Percentiles rank a stretch among this genome's conserved stretches.
Evolutionary conservation across 768 basidiomycete genomes (phyloP).

Genomic region (Collybiopsis confluens): DNA sequence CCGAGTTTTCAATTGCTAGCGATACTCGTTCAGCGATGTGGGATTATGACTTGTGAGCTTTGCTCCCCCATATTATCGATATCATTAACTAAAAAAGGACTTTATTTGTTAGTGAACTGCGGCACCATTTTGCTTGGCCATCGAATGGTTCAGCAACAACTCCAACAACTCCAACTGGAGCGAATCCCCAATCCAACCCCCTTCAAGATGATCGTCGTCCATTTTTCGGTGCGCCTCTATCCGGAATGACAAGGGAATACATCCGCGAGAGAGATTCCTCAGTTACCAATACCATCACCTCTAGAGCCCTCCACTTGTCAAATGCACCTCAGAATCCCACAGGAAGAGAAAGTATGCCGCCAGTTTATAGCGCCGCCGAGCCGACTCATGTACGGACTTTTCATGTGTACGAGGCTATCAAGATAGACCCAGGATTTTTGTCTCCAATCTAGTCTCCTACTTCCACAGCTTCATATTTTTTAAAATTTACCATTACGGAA

Average conservation of each 20-base stretch:
- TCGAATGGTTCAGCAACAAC: neutral
- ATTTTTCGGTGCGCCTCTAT: neutral
- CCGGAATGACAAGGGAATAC: neutral
- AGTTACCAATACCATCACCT: neutral
- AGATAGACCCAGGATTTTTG: constrained; percentile 13
- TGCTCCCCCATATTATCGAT: neutral
- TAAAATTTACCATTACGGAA: too few species aligned
- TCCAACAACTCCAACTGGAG: too few species aligned
- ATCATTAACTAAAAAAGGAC: neutral
- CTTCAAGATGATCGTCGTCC: too few species aligned
- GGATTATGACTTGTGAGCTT: constrained; percentile 15
- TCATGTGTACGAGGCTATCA: constrained; percentile 22
- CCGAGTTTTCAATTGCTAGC: constrained; percentile 11
- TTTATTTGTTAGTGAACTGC: constrained; percentile 6
- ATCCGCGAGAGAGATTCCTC: neutral
- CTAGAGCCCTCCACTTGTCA: neutral
- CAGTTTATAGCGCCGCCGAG: constrained; percentile 19
- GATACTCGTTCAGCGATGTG: constrained; percentile 17
- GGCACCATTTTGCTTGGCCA: constrained; percentile 9
- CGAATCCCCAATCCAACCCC: neutral
- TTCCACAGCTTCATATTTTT: too few species aligned
- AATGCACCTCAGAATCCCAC: neutral
- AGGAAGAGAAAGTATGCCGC: constrained; percentile 13
- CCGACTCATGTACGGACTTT: constrained; percentile 22
- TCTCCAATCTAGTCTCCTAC: too few species aligned